Evolutionary conservation across 2,329 filamentous ascomycete genomes (phyloP).

Genomic region (Colletotrichum viniferum): DNA sequence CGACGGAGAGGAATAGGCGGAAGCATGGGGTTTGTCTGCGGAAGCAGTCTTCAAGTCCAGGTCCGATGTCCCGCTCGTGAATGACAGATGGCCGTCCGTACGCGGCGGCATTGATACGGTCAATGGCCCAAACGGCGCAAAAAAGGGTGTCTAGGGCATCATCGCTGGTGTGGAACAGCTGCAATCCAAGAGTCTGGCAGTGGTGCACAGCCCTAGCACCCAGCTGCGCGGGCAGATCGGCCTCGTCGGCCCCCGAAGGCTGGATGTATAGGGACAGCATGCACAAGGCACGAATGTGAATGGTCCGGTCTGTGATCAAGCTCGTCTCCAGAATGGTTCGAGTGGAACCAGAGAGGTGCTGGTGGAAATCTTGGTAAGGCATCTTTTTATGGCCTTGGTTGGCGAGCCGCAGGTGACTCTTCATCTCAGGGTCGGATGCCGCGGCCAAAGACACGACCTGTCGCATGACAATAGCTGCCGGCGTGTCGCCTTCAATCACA

Average conservation of each 20-base stretch:
- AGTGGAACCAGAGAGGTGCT: slow-evolving; percentile 51
- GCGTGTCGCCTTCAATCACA: slow-evolving; percentile 32
- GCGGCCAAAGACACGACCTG: slow-evolving; percentile 62
- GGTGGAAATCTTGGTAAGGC: slow-evolving; percentile 51
- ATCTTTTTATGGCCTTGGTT: slow-evolving; percentile 43
- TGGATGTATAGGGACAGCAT: slow-evolving; percentile 66
- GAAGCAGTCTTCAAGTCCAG: slow-evolving; percentile 55
- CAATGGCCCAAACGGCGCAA: slow-evolving; percentile 65
- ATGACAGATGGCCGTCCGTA: slow-evolving; percentile 64
- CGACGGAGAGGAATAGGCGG: slow-evolving; percentile 58
- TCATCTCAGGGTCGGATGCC: slow-evolving; percentile 51
- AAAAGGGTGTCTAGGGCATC: slow-evolving; percentile 53
- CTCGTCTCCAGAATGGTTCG: slow-evolving; percentile 56
- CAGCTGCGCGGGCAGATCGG: slow-evolving; percentile 58
- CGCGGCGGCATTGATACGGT: slow-evolving; percentile 63
- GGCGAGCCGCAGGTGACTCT: slow-evolving; percentile 47
- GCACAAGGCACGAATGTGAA: slow-evolving; percentile 58
- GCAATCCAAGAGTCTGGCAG: slow-evolving; percentile 60
- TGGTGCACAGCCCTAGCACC: slow-evolving; percentile 61
- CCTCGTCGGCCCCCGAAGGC: slow-evolving; percentile 55
- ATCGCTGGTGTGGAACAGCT: slow-evolving; percentile 46
- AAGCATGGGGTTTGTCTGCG: slow-evolving; percentile 58
- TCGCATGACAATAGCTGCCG: slow-evolving; percentile 48
- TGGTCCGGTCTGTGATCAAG: slow-evolving; percentile 57
- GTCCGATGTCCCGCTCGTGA: slow-evolving; percentile 64